phyloP scores from a whole-genome alignment of 768 basidiomycete species.

The Lactifluus volemus region DNA sequence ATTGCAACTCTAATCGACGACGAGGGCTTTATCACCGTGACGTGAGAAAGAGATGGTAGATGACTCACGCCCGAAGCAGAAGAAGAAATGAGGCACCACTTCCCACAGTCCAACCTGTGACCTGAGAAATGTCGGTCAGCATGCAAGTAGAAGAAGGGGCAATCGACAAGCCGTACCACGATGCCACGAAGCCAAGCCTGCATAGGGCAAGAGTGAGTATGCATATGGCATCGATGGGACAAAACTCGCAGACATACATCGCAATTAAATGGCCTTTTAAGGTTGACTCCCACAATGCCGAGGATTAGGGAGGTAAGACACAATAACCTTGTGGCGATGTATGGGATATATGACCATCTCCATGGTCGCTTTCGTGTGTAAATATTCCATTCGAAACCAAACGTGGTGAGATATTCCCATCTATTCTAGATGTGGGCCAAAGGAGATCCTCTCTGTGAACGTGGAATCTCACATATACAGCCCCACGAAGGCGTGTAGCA shows the following conservation, averaged over 20 bases:
- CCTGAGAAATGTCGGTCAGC: background rate
- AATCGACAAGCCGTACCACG: background rate
- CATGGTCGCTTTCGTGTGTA: slow-evolving; percentile 6
- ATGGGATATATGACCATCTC: slow-evolving; percentile 8
- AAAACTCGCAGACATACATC: background rate
- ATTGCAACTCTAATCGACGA: slow-evolving; percentile 1
- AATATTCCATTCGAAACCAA: slow-evolving; percentile 1
- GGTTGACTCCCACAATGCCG: background rate
- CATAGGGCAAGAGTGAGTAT: background rate
- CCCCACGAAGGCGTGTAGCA: slow-evolving; percentile 1
- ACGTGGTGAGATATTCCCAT: slow-evolving; percentile 2
- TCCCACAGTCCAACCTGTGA: background rate
- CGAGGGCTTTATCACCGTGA: background rate
- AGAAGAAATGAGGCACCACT: background rate
- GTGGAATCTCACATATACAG: background rate
- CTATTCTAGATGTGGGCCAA: background rate
- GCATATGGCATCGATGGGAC: background rate
- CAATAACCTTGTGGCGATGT: background rate
- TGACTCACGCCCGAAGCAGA: slow-evolving; percentile 8
- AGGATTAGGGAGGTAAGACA: background rate
- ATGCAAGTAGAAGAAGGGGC: too few species aligned
- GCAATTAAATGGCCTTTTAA: background rate
- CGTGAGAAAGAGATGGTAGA: too few species aligned
- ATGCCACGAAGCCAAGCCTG: slow-evolving; percentile 3
- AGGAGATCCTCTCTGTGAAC: background rate